A percentile compares a stretch with the other conserved stretches of the same genome.
phyloP scores from a whole-genome alignment of 768 basidiomycete genomes.

The Pholiota molesta region DNA sequence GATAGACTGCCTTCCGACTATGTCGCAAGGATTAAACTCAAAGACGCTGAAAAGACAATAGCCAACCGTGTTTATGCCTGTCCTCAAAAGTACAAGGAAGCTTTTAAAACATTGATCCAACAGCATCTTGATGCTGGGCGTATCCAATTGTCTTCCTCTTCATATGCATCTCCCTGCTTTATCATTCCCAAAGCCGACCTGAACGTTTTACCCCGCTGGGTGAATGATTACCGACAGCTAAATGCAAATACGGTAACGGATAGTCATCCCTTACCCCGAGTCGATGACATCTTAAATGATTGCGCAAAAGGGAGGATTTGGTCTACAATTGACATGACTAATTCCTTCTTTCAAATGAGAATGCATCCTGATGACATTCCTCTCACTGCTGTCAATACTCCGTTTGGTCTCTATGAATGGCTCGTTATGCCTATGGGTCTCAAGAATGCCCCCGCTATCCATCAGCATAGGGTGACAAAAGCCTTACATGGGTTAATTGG shows the following conservation, averaged over 20 bases:
- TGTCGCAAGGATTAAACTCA: conserved; percentile 25
- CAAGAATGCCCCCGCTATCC: conserved; percentile 32
- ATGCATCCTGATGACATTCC: conserved; percentile 31
- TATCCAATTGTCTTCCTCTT: conserved; percentile 22
- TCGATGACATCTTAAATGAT: conserved; percentile 35
- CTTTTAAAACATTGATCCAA: too few species aligned
- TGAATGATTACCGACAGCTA: conserved; percentile 33
- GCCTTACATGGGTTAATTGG: conserved; percentile 38
- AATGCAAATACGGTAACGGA: conserved; percentile 34
- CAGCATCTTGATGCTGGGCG: too few species aligned
- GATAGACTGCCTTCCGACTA: conserved; percentile 26
- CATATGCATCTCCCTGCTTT: conserved; percentile 36
- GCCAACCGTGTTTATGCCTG: conserved; percentile 30
- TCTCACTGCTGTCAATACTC: conserved; percentile 21
- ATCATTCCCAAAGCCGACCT: conserved; percentile 36
- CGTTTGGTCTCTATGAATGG: conserved; percentile 38
- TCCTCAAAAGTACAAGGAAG: neutral
- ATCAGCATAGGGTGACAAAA: conserved; percentile 30
- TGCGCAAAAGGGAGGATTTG: conserved; percentile 37
- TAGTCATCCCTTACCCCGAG: conserved; percentile 29
- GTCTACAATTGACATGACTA: neutral
- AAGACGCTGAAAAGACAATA: conserved; percentile 29
- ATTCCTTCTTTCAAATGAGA: neutral
- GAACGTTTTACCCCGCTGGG: conserved; percentile 31
- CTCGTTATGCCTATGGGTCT: conserved; percentile 40